Evolutionary conservation across 208 protist species (phyloP), one percentile per base, ranked within the genome.

Genomic region (Wallacemonas sp.): DNA sequence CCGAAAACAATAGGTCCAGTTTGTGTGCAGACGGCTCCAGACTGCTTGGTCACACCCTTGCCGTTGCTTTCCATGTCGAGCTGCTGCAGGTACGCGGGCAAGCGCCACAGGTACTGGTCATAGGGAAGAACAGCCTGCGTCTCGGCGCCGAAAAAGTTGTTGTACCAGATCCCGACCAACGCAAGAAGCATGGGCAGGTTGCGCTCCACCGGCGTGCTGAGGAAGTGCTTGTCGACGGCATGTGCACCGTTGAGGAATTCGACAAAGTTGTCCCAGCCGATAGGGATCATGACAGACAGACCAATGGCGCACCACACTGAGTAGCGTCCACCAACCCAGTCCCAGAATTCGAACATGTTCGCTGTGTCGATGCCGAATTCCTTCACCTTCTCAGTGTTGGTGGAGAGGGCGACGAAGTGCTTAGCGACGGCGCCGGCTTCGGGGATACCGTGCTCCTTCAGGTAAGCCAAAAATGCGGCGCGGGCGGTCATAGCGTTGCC

Each of bases 331-430:
- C 98, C 98, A 67, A 99, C 98, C 97, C 98, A 99, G 73, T 99
- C 97, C 95, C 97, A 98, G 78, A 99, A 99, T 48, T 83, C 93
- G 78, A 99, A 99, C 97, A 99, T 98, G 73, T 99, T 99, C 8
- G 57, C 74, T 15, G 85, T 93, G 63, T 98, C 91, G 48, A 99
- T 98, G 44, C 98, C 98, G 69, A 99, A 99, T 60, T 92, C 92
- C 42, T 77, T 87, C 0, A 96, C 89, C 41, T 92, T 82, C 46
- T 80, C 48, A 8, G 83, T 79, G 76, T 99, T 99, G 1, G 97
- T 99, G 32, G 97, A 99, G 22, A 99, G 67, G 24, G 97, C 97
- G 38, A 98, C 94, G 82, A 99, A 99, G 76, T 99, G 97, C 81
- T 98, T 97, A 4, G 94, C 91, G 24, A 99, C 88, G 9, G 85